A percentile compares a stretch with the other conserved stretches of the same genome.
Evolutionary conservation across 1,284 basidiomycete species (phyloP).

Genomic region (Porogramme epimiltina): DNA sequence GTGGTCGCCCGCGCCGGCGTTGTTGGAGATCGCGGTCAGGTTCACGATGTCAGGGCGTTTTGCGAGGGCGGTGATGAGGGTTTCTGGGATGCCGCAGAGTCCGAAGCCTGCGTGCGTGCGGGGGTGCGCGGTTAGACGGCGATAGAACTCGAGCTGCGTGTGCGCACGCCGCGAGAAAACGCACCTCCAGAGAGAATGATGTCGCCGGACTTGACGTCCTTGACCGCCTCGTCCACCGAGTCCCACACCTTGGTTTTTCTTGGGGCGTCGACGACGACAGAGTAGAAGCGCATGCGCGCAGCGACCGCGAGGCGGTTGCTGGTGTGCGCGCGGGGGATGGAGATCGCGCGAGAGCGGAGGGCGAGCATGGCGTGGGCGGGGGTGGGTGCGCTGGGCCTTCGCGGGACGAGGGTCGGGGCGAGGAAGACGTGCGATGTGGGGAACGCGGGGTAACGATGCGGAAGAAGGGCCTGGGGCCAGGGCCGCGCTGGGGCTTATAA

Average conservation of each 20-base stretch:
- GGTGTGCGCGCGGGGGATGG: conserved; percentile 24
- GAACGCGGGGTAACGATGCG: not conserved
- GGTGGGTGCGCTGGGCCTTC: not conserved
- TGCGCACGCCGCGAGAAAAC: conserved; percentile 21
- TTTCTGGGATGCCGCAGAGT: conserved; percentile 78
- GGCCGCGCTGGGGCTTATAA: not conserved
- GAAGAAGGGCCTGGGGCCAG: not conserved
- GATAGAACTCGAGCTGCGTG: not conserved
- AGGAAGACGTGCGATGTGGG: not conserved
- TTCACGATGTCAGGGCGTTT: conserved; percentile 70
- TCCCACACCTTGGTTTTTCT: conserved; percentile 78
- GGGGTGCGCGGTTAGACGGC: too few species aligned
- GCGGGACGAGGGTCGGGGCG: not conserved
- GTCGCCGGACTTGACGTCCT: conserved; percentile 80
- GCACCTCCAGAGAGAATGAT: conserved; percentile 79
- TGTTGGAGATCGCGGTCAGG: conserved; percentile 89
- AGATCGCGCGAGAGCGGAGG: conserved; percentile 25
- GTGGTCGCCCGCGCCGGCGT: conserved; percentile 77
- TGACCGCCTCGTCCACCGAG: conserved; percentile 80
- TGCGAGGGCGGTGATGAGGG: conserved; percentile 77
- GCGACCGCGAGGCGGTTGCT: conserved; percentile 22
- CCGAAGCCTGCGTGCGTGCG: conserved; percentile 65
- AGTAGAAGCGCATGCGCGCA: conserved; percentile 29
- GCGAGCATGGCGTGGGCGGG: conserved; percentile 27
- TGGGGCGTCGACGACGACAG: conserved; percentile 35